These are phyloP conservation scores for Auxenochlorella protothecoides DNA, from an alignment of 139 green algal genomes.

Conservation along the genomic window DNA sequence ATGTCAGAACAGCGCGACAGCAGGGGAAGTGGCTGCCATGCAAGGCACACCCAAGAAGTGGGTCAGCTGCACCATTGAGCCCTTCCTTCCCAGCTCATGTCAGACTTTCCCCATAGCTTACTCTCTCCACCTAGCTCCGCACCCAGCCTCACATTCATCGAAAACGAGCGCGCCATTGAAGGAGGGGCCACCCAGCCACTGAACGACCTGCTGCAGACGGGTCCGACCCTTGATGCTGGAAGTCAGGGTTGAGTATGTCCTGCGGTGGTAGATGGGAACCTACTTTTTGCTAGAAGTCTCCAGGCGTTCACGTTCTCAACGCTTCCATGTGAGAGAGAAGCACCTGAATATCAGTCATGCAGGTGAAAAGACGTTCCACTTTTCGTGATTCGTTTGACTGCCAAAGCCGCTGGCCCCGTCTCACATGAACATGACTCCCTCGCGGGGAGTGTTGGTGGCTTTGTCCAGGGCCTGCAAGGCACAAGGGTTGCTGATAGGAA, in stretches of 20 bases:
- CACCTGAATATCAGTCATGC: too few species aligned
- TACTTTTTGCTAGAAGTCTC: not conserved
- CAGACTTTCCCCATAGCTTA: too few species aligned
- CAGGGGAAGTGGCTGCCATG: too few species aligned
- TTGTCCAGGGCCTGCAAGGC: conserved; percentile 52
- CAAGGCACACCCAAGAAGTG: too few species aligned
- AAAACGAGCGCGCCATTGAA: conserved; percentile 69
- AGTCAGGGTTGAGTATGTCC: conserved; percentile 74
- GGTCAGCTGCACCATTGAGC: too few species aligned
- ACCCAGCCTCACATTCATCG: conserved; percentile 53
- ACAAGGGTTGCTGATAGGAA: too few species aligned
- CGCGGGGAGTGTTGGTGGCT: conserved; percentile 59
- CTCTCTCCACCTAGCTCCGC: too few species aligned
- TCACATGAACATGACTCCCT: conserved; percentile 78
- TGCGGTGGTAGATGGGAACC: conserved; percentile 3
- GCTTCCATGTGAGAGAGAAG: too few species aligned
- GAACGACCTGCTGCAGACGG: conserved; percentile 58
- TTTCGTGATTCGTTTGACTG: too few species aligned
- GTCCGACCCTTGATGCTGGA: conserved; percentile 9
- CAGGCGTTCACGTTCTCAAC: not conserved
- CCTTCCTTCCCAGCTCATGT: too few species aligned
- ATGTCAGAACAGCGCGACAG: too few species aligned
- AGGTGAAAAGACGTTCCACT: too few species aligned
- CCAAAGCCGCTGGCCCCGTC: not conserved
- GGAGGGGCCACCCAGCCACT: conserved; percentile 51